phyloP scores from a whole-genome alignment of 2,329 filamentous ascomycete genomes.

The Drechslera avenae region DNA sequence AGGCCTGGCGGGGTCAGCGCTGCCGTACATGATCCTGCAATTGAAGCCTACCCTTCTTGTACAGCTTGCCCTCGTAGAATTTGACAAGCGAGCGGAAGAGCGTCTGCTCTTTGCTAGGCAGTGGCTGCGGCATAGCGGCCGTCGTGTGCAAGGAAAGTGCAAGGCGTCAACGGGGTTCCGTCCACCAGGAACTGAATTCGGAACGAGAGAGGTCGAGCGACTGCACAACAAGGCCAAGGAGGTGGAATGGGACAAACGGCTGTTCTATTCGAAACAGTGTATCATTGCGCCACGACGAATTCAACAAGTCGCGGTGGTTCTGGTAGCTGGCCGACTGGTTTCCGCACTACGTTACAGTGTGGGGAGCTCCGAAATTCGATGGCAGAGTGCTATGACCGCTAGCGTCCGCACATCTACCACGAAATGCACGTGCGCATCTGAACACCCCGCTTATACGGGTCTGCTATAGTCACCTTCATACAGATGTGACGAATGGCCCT shows the following conservation, averaged over 20 bases:
- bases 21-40: constrained; percentile 9
- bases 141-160: constrained; percentile 13
- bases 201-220: constrained; percentile 10
- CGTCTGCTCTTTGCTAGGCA: constrained; percentile 86
- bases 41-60: constrained; percentile 72
- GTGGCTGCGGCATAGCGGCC: constrained; percentile 69
- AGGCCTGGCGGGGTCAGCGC: constrained; percentile 63
- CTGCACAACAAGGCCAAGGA: constrained; percentile 2
- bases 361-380: constrained; percentile 43
- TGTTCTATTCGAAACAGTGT: constrained; percentile 10
- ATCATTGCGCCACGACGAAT: constrained; percentile 16
- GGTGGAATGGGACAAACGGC: constrained; percentile 1
- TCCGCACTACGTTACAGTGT: constrained; percentile 33
- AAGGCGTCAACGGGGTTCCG: constrained; percentile 13
- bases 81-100: constrained; percentile 95
- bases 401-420: constrained; percentile 11
- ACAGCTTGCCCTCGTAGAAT: constrained; percentile 97
- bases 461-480: neutral
- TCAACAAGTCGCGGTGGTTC: constrained; percentile 8
- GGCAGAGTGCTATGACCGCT: constrained; percentile 32
- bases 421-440: constrained; percentile 26
- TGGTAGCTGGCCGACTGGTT: constrained; percentile 12
- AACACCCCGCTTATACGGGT: constrained; percentile 2
- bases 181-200: constrained; percentile 19
- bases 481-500: too few relatives aligned